Evolutionary conservation across 2,329 filamentous ascomycete genomes (phyloP).

Genomic region (Penicillium janthinellum): DNA sequence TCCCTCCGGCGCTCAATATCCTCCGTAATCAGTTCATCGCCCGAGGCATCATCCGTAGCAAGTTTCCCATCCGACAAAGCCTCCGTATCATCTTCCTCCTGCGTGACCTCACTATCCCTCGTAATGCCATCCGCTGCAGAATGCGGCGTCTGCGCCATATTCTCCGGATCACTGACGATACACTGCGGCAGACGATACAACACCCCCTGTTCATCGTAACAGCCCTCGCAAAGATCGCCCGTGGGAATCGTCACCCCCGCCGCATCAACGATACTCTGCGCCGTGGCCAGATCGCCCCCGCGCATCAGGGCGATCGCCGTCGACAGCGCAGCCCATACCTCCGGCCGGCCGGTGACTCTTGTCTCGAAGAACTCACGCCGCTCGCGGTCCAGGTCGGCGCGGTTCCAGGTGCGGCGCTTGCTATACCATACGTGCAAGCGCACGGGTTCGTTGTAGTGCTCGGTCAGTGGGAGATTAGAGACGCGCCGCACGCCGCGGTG

Average conservation of each 20-base stretch:
- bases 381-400: slow-evolving; percentile 67
- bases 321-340: slow-evolving; percentile 78
- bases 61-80: slow-evolving; percentile 35
- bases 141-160: slow-evolving; percentile 43
- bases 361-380: slow-evolving; percentile 88
- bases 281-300: slow-evolving; percentile 63
- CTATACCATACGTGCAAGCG: slow-evolving; percentile 67
- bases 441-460: slow-evolving; percentile 72
- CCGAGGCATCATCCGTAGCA: slow-evolving; percentile 42
- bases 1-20: slow-evolving; percentile 50
- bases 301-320: slow-evolving; percentile 70
- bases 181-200: slow-evolving; percentile 70
- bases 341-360: slow-evolving; percentile 71
- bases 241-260: slow-evolving; percentile 74
- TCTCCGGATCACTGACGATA: slow-evolving; percentile 68
- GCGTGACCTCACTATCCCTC: slow-evolving; percentile 22
- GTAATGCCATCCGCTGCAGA: slow-evolving; percentile 14
- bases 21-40: slow-evolving; percentile 40
- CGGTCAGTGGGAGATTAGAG: slow-evolving; percentile 39
- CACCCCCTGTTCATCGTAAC: slow-evolving; percentile 70
- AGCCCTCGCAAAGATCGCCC: slow-evolving; percentile 70
- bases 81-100: slow-evolving; percentile 27
- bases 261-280: slow-evolving; percentile 79
- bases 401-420: slow-evolving; percentile 68
- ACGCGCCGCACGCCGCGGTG: slow-evolving; percentile 17